phyloP scores from a whole-genome alignment of 768 basidiomycete species.

The Candolleomyces efflorescens region DNA sequence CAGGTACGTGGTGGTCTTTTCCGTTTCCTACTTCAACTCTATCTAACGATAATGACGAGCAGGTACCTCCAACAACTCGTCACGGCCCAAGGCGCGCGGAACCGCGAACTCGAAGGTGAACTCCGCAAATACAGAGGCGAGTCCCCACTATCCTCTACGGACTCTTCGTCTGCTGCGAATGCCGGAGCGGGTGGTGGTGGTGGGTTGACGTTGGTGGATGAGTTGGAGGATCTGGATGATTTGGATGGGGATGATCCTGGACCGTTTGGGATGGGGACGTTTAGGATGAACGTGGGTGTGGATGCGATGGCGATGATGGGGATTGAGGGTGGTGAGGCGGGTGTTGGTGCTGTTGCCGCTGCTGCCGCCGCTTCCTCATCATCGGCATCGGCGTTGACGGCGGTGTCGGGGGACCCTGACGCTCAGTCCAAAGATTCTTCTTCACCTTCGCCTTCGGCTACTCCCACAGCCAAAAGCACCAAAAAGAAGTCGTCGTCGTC shows the following conservation, averaged over 20 bases:
- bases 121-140: conserved; percentile 31
- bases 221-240: conserved; percentile 1
- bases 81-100: conserved; percentile 70
- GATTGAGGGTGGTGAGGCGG: background rate
- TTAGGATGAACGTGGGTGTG: background rate
- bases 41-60: too few relatives aligned
- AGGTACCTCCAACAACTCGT: conserved; percentile 87
- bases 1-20: conserved; percentile 22
- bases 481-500: background rate
- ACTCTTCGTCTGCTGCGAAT: conserved; percentile 27
- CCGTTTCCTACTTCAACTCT: too few relatives aligned
- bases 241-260: background rate
- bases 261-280: background rate
- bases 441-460: background rate
- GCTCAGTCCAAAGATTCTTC: too few relatives aligned
- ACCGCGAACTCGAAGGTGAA: conserved; percentile 74
- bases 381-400: too few relatives aligned
- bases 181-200: conserved; percentile 11
- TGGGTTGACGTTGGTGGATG: background rate
- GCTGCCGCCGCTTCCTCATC: background rate
- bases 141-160: background rate
- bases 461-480: background rate
- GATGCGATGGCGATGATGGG: background rate
- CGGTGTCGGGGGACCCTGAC: background rate
- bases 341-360: background rate